These are phyloP conservation scores for Lentinula aciculospora DNA, from an alignment of 768 basidiomycete species.

Conservation along the genomic window DNA sequence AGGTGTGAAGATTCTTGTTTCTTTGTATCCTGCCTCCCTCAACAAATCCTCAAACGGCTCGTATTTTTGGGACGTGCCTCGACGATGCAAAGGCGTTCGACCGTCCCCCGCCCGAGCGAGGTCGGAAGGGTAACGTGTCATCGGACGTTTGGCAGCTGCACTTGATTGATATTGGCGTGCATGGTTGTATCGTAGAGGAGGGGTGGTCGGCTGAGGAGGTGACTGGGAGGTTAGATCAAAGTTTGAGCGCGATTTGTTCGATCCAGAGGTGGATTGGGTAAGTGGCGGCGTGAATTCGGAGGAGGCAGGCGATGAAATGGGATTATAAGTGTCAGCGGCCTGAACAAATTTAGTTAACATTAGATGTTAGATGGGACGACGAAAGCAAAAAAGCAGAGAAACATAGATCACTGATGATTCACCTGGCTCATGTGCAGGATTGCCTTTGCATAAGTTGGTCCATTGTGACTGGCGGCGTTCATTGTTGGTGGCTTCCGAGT, in stretches of 20 bases:
- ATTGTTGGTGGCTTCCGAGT: not conserved
- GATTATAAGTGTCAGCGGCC: not conserved
- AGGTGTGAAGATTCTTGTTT: conserved; percentile 86
- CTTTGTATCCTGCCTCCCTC: conserved; percentile 86
- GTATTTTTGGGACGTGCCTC: conserved; percentile 77
- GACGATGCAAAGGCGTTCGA: conserved; percentile 68
- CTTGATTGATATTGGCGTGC: conserved; percentile 13
- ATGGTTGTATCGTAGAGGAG: conserved; percentile 17
- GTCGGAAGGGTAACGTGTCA: conserved; percentile 48
- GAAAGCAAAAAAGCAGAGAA: not conserved
- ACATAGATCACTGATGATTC: not conserved
- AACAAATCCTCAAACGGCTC: conserved; percentile 84
- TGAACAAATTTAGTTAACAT: not conserved
- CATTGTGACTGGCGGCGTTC: not conserved
- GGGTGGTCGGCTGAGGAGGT: conserved; percentile 36
- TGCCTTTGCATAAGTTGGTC: not conserved
- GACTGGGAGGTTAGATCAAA: conserved; percentile 24
- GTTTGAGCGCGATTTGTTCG: conserved; percentile 20
- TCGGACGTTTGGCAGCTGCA: conserved; percentile 23
- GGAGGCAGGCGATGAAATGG: conserved; percentile 15
- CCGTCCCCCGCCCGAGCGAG: conserved; percentile 28
- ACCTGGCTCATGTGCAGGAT: not conserved
- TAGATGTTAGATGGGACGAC: not conserved
- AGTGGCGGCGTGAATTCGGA: conserved; percentile 31
- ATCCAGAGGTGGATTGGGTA: conserved; percentile 24